Conservation (phyloP, 257 asterid species). For the Ophiorrhiza pumila region DNA sequence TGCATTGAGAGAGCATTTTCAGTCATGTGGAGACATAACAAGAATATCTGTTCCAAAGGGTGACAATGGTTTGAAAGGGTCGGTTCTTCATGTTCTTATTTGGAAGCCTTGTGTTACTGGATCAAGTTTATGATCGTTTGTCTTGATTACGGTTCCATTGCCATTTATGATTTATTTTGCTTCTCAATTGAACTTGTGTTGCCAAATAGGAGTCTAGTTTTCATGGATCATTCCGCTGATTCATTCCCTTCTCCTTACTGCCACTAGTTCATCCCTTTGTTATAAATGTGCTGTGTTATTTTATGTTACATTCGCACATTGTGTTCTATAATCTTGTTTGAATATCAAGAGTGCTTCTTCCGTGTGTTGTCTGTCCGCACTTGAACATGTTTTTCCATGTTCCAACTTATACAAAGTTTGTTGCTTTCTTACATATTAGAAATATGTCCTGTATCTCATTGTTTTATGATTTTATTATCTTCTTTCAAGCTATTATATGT, state of each 20-base stretch:
- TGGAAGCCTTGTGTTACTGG: neutral
- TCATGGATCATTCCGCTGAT: neutral
- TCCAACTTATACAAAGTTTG: neutral
- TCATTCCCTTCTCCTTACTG: neutral
- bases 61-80: conserved; percentile 75
- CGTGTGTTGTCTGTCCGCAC: neutral
- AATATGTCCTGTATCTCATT: neutral
- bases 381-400: neutral
- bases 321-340: too few relatives aligned
- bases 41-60: conserved; percentile 57
- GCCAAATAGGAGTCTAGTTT: too few relatives aligned
- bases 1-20: conserved; percentile 61
- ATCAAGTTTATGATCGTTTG: neutral
- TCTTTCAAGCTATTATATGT: neutral
- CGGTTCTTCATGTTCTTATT: conserved; percentile 1
- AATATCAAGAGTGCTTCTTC: neutral
- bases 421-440: neutral
- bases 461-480: too few relatives aligned
- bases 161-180: neutral
- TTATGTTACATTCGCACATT: too few relatives aligned
- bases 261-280: too few relatives aligned
- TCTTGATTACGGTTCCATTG: neutral
- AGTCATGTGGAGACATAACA: conserved; percentile 67
- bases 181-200: neutral
- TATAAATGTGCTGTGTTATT: too few relatives aligned